Conservation (phyloP, 1,139 yeast species). For the Geotrichum fermentans region DNA sequence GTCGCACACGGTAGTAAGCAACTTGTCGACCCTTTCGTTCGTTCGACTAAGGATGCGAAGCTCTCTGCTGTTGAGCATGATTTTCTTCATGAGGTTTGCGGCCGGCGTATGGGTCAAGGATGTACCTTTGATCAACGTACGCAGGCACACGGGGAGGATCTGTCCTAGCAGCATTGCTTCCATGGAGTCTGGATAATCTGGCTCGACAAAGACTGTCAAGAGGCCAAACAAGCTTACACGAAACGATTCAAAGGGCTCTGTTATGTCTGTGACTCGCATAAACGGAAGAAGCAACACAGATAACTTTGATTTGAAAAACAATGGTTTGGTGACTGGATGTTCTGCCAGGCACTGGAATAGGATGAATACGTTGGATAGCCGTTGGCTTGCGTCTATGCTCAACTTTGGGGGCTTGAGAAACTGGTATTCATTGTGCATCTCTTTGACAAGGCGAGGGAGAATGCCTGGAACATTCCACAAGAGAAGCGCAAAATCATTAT, state of each 20-base stretch:
- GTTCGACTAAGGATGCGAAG: constrained; percentile 90
- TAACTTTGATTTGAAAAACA: constrained; percentile 82
- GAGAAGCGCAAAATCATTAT: constrained; percentile 87
- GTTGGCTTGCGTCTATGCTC: constrained; percentile 79
- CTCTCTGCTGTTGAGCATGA: constrained; percentile 86
- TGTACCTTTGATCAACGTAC: constrained; percentile 93
- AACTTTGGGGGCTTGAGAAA: constrained; percentile 80
- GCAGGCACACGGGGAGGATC: constrained; percentile 87
- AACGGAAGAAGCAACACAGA: constrained; percentile 92
- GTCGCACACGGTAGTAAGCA: constrained; percentile 76
- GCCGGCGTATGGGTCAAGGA: constrained; percentile 95
- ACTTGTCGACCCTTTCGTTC: constrained; percentile 90
- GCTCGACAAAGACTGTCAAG: constrained; percentile 92
- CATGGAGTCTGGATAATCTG: constrained; percentile 93
- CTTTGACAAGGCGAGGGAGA: constrained; percentile 86
- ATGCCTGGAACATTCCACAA: constrained; percentile 96
- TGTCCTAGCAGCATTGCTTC: constrained; percentile 87
- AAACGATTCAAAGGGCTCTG: constrained; percentile 87
- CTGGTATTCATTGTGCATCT: constrained; percentile 86
- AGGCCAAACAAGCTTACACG: constrained; percentile 92
- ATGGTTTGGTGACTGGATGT: constrained; percentile 80
- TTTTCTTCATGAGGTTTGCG: constrained; percentile 88
- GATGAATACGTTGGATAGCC: constrained; percentile 95
- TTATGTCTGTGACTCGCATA: constrained; percentile 83
- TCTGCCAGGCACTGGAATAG: constrained; percentile 94